These are phyloP conservation scores for Golubevia sp. DNA, from an alignment of 1,284 basidiomycete species.

Conservation along the genomic window DNA sequence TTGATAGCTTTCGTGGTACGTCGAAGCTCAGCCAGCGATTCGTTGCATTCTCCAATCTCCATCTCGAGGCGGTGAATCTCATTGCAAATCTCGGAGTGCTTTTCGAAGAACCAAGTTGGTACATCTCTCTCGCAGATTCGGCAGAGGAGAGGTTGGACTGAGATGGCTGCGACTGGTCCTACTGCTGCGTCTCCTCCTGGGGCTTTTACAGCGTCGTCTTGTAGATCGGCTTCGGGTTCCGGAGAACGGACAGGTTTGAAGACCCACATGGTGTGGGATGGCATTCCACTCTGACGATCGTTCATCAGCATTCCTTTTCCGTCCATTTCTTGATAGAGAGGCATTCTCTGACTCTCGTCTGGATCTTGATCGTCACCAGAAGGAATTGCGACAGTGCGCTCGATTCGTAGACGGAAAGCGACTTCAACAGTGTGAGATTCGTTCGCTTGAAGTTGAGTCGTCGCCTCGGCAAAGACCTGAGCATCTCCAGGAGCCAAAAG, in stretches of 20 bases:
- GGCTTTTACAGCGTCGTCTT: conserved; percentile 14
- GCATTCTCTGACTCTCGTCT: conserved; percentile 55
- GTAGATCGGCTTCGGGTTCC: conserved; percentile 38
- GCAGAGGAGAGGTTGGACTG: conserved; percentile 82
- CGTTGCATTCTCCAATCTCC: conserved; percentile 90
- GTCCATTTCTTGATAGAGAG: conserved; percentile 84
- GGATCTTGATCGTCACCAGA: conserved; percentile 51
- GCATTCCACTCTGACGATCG: conserved; percentile 80
- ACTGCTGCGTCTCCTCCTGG: conserved; percentile 23
- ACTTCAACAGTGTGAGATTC: conserved; percentile 94
- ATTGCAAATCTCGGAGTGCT: conserved; percentile 98
- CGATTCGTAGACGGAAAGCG: conserved; percentile 79
- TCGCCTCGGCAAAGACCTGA: conserved; percentile 85
- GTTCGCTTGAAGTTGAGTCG: conserved; percentile 80
- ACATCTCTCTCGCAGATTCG: conserved; percentile 97
- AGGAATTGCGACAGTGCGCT: neutral
- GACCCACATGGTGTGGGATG: conserved; percentile 99
- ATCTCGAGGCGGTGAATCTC: conserved; percentile 96
- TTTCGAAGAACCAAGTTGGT: conserved; percentile 99
- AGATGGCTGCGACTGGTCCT: conserved; percentile 39
- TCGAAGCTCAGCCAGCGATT: conserved; percentile 82
- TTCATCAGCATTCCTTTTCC: conserved; percentile 99
- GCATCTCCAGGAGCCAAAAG: conserved; percentile 83
- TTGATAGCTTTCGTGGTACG: conserved; percentile 67
- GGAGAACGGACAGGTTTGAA: conserved; percentile 74